phyloP scores from a whole-genome alignment of 306 rosid genomes.

The Begonia peltatifolia region DNA sequence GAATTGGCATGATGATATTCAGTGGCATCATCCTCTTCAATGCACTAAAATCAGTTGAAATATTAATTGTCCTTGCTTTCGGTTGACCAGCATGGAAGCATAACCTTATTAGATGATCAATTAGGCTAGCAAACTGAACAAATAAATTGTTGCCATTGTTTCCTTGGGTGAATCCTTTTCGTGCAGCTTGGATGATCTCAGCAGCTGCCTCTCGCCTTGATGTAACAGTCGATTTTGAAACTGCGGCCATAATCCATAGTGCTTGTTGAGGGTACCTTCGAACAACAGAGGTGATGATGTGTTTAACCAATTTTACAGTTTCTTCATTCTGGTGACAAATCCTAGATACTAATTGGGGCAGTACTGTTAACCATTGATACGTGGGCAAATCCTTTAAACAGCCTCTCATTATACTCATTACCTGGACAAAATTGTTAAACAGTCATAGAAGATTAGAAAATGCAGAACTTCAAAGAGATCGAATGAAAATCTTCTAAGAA shows the following conservation, averaged over 20 bases:
- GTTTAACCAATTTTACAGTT: constrained; percentile 71
- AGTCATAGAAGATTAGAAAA: constrained; percentile 9
- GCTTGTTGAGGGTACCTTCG: constrained; percentile 81
- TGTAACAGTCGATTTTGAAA: constrained; percentile 84
- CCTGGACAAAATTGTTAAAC: constrained; percentile 25
- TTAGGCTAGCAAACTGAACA: constrained; percentile 71
- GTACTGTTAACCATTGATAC: constrained; percentile 88
- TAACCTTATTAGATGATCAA: constrained; percentile 85
- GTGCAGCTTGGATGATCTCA: constrained; percentile 83
- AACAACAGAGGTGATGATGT: constrained; percentile 71
- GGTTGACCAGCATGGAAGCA: constrained; percentile 89
- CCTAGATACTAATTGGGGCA: constrained; percentile 97
- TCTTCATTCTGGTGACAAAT: constrained; percentile 89
- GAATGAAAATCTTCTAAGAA: constrained; percentile 10
- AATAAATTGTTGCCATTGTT: constrained; percentile 59
- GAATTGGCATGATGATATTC: constrained; percentile 89
- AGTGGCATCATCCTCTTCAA: constrained; percentile 96
- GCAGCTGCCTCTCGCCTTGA: constrained; percentile 93
- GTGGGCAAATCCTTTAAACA: constrained; percentile 87
- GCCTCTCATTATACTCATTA: constrained; percentile 50
- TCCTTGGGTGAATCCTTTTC: constrained; percentile 59
- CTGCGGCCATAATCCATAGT: constrained; percentile 98
- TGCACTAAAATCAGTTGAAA: constrained; percentile 81
- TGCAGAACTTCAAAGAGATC: constrained; percentile 10
- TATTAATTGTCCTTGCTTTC: constrained; percentile 62